A percentile compares a stretch with the other conserved stretches of the same genome.
Evolutionary conservation across 2,329 filamentous ascomycete species (phyloP).

Genomic region (Alternaria sp.): DNA sequence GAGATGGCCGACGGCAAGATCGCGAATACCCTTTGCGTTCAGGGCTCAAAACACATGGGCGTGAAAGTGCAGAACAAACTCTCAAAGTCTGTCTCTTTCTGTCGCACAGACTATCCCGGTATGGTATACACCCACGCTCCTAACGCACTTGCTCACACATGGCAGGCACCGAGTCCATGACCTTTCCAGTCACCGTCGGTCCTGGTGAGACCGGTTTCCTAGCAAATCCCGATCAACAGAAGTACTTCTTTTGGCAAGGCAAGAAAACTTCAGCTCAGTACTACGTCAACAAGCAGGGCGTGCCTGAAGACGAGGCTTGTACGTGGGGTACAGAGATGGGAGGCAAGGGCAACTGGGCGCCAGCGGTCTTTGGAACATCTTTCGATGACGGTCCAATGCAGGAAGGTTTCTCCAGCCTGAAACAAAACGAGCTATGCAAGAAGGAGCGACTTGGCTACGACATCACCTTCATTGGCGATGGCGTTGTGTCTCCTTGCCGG

Average conservation of each 20-base stretch:
- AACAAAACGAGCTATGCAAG: conserved; percentile 80
- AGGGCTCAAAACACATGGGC: conserved; percentile 67
- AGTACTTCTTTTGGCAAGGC: conserved; percentile 80
- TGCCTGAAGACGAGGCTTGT: conserved; percentile 72
- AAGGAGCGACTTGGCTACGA: conserved; percentile 74
- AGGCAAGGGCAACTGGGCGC: conserved; percentile 80
- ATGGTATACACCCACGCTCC: conserved; percentile 21
- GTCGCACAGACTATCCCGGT: conserved; percentile 96
- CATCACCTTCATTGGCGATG: conserved; percentile 75
- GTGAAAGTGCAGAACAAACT: conserved; percentile 80
- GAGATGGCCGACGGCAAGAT: conserved; percentile 67
- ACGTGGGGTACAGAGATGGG: conserved; percentile 71
- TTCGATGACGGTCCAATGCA: conserved; percentile 56
- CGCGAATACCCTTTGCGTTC: conserved; percentile 74
- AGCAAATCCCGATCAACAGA: conserved; percentile 74
- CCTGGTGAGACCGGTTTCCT: conserved; percentile 67
- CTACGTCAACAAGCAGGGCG: conserved; percentile 88
- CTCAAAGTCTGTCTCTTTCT: conserved; percentile 70
- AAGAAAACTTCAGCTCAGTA: conserved; percentile 87
- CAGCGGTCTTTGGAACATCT: conserved; percentile 84
- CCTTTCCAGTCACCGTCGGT: conserved; percentile 71
- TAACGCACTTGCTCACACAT: conserved; percentile 7
- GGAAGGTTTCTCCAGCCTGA: conserved; percentile 79
- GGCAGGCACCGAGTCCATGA: conserved; percentile 78
- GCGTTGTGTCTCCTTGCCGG: conserved; percentile 53